These are phyloP conservation scores for Glarea lozoyensis DNA, from an alignment of 495 filamentous ascomycete species.

Conservation along the genomic window DNA sequence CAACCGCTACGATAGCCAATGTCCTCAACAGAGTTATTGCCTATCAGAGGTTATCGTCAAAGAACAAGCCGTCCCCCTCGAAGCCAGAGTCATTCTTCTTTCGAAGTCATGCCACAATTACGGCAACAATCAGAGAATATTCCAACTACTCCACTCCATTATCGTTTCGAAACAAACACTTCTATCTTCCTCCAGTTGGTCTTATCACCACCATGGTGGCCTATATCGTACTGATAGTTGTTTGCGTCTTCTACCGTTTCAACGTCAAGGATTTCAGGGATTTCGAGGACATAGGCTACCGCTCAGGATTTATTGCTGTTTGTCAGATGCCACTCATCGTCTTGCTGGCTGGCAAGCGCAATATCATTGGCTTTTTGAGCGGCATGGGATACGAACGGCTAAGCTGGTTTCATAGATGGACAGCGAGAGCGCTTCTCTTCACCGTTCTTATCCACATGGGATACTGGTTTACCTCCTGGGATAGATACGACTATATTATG, in stretches of 20 bases:
- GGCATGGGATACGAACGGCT: slow-evolving; percentile 66
- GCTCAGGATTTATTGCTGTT: slow-evolving; percentile 66
- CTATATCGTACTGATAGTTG: slow-evolving; percentile 51
- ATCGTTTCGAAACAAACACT: slow-evolving; percentile 33
- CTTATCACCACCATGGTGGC: slow-evolving; percentile 40
- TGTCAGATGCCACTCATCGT: slow-evolving; percentile 73
- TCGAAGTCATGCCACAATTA: slow-evolving; percentile 53
- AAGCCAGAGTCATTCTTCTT: slow-evolving; percentile 54
- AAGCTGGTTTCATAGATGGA: slow-evolving; percentile 81
- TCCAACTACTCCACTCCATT: slow-evolving; percentile 54
- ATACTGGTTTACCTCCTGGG: slow-evolving; percentile 64
- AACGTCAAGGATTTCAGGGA: slow-evolving; percentile 23
- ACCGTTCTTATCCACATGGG: slow-evolving; percentile 68
- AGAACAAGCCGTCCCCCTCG: slow-evolving; percentile 30
- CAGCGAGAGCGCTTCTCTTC: slow-evolving; percentile 61
- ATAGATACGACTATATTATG: slow-evolving; percentile 50
- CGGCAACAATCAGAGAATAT: slow-evolving; percentile 58
- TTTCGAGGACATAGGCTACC: slow-evolving; percentile 68
- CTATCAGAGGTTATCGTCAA: slow-evolving; percentile 26
- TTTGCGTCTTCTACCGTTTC: slow-evolving; percentile 38
- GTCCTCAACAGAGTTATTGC: slow-evolving; percentile 27
- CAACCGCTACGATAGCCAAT: slow-evolving; percentile 37
- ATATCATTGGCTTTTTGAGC: slow-evolving; percentile 58
- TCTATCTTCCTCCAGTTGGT: slow-evolving; percentile 46
- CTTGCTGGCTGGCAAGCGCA: slow-evolving; percentile 70